Percentiles rank a stretch among this genome's conserved stretches.
Conservation (phyloP, 2,329 filamentous ascomycete genomes). For the Rasamsonia emersonii region DNA sequence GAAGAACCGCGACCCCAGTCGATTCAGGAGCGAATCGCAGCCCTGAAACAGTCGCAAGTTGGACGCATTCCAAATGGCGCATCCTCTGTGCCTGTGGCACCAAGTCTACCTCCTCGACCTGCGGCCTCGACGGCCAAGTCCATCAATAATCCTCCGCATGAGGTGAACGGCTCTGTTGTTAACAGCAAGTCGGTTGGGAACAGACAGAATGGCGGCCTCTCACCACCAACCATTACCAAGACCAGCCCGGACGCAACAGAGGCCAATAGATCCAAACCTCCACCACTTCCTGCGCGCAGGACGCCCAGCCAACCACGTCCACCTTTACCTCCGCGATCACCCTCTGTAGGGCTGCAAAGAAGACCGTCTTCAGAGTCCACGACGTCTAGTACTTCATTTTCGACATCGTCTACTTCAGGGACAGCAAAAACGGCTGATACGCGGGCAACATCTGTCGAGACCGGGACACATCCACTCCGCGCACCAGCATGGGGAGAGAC, state of each 20-base stretch:
- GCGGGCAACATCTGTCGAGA: conserved; percentile 21
- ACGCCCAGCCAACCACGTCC: conserved; percentile 31
- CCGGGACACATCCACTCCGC: conserved; percentile 33
- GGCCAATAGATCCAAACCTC: conserved; percentile 16
- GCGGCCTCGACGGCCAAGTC: conserved; percentile 21
- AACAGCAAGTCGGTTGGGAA: conserved; percentile 19
- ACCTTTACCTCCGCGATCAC: conserved; percentile 41
- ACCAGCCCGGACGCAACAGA: conserved; percentile 16
- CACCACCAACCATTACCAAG: conserved; percentile 20
- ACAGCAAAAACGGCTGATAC: conserved; percentile 30
- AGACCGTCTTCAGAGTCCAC: conserved; percentile 43
- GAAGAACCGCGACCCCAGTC: conserved; percentile 36
- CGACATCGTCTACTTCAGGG: conserved; percentile 38
- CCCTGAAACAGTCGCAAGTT: conserved; percentile 36
- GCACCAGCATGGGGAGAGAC: conserved; percentile 51
- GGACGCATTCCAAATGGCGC: conserved; percentile 24
- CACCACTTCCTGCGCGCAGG: conserved; percentile 40
- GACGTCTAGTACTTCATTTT: conserved; percentile 45
- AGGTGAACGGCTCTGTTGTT: conserved; percentile 21
- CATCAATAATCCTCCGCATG: conserved; percentile 26
- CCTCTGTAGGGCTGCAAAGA: conserved; percentile 26
- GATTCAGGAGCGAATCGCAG: conserved; percentile 39
- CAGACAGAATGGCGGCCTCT: conserved; percentile 16
- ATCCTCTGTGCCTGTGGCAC: no score
- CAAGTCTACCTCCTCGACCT: conserved; percentile 19